A percentile compares a stretch with the other conserved stretches of the same genome.
Conservation (phyloP, 768 basidiomycete species). For the Serendipita indica region DNA sequence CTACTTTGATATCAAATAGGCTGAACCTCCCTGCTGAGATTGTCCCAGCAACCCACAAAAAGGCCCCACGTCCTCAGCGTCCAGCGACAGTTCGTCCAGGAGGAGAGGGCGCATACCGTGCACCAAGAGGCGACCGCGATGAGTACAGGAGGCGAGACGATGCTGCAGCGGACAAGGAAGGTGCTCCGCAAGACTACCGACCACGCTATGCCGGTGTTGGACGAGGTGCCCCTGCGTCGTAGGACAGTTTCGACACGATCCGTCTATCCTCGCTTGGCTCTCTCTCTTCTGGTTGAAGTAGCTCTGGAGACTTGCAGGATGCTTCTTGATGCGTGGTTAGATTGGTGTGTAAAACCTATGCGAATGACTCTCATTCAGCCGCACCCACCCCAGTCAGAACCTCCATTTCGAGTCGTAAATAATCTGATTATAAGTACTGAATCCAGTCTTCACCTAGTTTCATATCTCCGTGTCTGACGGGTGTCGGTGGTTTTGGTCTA, state of each 20-base stretch:
- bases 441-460: too few relatives aligned
- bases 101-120: slow-evolving; percentile 68
- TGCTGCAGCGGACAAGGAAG: slow-evolving; percentile 50
- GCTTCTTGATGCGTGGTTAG: not conserved
- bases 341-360: slow-evolving; percentile 6
- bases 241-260: slow-evolving; percentile 12
- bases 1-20: slow-evolving; percentile 28
- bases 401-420: too few relatives aligned
- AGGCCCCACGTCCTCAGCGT: slow-evolving; percentile 75
- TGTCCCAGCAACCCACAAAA: slow-evolving; percentile 95
- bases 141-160: slow-evolving; percentile 67
- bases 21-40: slow-evolving; percentile 91
- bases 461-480: too few relatives aligned
- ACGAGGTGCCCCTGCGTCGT: slow-evolving; percentile 70
- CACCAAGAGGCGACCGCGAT: slow-evolving; percentile 71
- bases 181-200: slow-evolving; percentile 76
- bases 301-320: not conserved
- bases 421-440: too few relatives aligned
- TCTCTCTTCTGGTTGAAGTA: not conserved
- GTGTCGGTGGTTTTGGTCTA: too few relatives aligned
- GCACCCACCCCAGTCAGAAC: too few relatives aligned
- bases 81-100: slow-evolving; percentile 61
- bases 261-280: not conserved
- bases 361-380: not conserved
- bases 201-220: slow-evolving; percentile 84